Evolutionary conservation across 805 yeast genomes (phyloP), one percentile per base, ranked within the genome.

Genomic region (Nakazawaea populi): DNA sequence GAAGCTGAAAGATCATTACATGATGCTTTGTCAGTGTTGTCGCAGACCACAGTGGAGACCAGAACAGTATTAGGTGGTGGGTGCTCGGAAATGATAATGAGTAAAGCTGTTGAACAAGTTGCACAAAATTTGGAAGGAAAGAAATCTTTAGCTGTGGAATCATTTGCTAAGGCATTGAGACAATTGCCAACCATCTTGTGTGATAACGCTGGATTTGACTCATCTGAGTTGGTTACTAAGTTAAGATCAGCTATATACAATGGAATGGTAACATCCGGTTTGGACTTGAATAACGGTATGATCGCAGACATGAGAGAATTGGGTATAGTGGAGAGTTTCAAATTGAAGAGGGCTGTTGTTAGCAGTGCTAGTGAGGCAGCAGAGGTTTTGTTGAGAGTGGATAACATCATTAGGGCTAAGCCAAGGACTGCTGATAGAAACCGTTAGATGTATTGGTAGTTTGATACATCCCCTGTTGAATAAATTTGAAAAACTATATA

Each of bases 321-420:
- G 59, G 99, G 98, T 27, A 80, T 92, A 58, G 90, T 94, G 48
- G 99, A 94, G 72, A 84, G 95, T 56, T 94, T 78, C 71, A 92
- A 91, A 70, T 78, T 94, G 67, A 94, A 94, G 72, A 77, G 81
- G 56, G 96, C 97, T 2, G 99, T 95, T 12, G 97, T 94, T 14
- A 80, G 90, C 11, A 85, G 95, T 44, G 98, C 99, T 5, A 77
- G 96, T n/a, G 99, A 94, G 73, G 99, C 99, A 34, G 95, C 98
- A 5, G 98, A 94, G 73, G 91, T 94, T 45, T 77, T 94, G 58
- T 73, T 94, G 62, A 83, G 99, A 66, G 99, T 94, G 42, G 99
- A 94, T 67, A 92, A 94, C 69, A 94, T 94, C 58, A 89, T 94
- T 56, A 83, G 96, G 59, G 98, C 99, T 35, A 91, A 88, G 68